A percentile compares a stretch with the other conserved stretches of the same genome.
phyloP scores from a whole-genome alignment of 805 yeast genomes.

The Saccharomycopsis fermentans region DNA sequence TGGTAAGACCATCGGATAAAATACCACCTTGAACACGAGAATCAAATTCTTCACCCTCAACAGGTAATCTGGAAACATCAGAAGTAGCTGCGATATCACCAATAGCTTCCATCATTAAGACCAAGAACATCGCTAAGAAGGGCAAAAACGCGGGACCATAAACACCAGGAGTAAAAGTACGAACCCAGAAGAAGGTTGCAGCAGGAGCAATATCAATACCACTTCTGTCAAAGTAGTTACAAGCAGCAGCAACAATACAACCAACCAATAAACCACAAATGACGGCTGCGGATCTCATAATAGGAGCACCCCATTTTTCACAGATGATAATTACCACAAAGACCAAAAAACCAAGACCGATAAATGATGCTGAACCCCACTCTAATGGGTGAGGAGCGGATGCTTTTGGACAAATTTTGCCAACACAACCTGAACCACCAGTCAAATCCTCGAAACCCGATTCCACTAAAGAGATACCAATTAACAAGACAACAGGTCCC shows the following conservation, averaged over 20 bases:
- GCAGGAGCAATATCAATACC: conserved; percentile 64
- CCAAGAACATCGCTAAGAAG: conserved; percentile 71
- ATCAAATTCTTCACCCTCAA: conserved; percentile 74
- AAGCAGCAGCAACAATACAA: conserved; percentile 86
- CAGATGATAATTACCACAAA: conserved; percentile 61
- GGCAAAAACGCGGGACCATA: conserved; percentile 86
- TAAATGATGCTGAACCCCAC: conserved; percentile 82
- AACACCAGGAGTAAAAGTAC: conserved; percentile 64
- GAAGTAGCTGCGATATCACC: conserved; percentile 93
- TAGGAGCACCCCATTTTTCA: conserved; percentile 88
- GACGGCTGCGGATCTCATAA: conserved; percentile 91
- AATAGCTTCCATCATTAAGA: conserved; percentile 83
- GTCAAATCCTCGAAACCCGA: conserved; percentile 78
- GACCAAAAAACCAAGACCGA: conserved; percentile 83
- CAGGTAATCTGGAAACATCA: conserved; percentile 79
- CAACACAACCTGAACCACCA: conserved; percentile 70
- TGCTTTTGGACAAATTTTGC: conserved; percentile 35
- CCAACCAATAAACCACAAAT: conserved; percentile 77
- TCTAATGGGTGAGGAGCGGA: conserved; percentile 46
- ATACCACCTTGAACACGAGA: conserved; percentile 89
- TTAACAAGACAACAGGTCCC: conserved; percentile 83
- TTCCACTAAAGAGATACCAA: conserved; percentile 60
- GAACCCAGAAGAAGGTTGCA: conserved; percentile 80
- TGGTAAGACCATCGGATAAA: conserved; percentile 73
- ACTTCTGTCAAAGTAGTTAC: conserved; percentile 61